phyloP scores from a whole-genome alignment of 257 asterid genomes.

The Solanum lycopersicoides region DNA sequence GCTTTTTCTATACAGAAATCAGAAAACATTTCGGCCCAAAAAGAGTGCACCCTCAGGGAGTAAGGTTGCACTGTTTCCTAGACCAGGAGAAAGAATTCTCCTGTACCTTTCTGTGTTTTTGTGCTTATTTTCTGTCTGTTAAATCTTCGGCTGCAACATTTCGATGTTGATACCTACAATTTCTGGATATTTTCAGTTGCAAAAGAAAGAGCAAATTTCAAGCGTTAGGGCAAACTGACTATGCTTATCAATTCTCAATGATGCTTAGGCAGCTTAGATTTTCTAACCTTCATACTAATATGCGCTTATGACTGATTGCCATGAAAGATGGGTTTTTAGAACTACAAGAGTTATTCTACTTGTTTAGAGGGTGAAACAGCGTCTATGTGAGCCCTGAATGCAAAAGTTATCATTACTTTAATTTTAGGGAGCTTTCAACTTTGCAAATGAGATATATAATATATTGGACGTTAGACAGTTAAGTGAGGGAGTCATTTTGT shows the following conservation, averaged over 20 bases:
- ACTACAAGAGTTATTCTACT: background rate
- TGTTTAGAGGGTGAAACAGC: background rate
- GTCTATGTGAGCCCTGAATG: background rate
- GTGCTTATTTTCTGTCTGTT: background rate
- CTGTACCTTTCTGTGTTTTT: background rate
- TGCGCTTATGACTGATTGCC: background rate
- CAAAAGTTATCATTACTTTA: background rate
- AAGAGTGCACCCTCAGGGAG: constrained; percentile 96
- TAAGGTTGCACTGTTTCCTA: constrained; percentile 40
- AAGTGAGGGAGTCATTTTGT: background rate
- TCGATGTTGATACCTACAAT: background rate
- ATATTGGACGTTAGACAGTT: background rate
- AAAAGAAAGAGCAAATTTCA: background rate
- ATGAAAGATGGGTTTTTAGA: background rate
- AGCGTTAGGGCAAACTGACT: background rate
- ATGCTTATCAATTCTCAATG: background rate
- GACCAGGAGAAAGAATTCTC: constrained; percentile 4
- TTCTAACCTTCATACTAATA: background rate
- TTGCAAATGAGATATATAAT: background rate
- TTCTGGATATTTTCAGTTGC: background rate
- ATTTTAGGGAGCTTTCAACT: background rate
- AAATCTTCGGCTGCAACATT: background rate
- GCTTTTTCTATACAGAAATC: constrained; percentile 51
- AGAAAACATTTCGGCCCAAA: constrained; percentile 91
- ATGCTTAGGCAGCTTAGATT: background rate